Evolutionary conservation across 148 eudicot genomes (phyloP), one percentile per base, ranked within the genome.

Genomic region (Vaccinium macrocarpon): DNA sequence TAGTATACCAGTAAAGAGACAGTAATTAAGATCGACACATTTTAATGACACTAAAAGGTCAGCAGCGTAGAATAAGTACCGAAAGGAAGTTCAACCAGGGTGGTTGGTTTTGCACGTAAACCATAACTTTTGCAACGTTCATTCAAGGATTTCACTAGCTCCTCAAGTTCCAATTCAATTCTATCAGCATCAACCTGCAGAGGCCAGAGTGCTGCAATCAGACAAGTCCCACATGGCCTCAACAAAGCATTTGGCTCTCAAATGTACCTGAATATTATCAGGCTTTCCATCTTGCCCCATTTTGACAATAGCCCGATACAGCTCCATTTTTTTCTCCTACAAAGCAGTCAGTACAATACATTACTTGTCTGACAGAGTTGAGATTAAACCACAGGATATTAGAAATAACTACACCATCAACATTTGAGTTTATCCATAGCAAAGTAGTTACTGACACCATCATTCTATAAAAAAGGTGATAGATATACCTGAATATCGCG

Each of bases 91-190:
- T 97, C 99, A 74, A 95, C 91, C 78, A 97, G 86, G 56, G 93
- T 88, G 80, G 95, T 94, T 71, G 99, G 99, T 83, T 97, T 97
- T 18, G 90, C 90, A 66, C 99, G 99, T 77, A 97, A 82, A 82
- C 99, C 98, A 88, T 97, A 97, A 89, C 84, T 91, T 92, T 95
- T 97, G 98, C 98, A 97, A 29, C 96, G 98, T 62, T 93, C 97
- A 90, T 92, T 93, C 88, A 97, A 89, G 76, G 93, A 83, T 90
- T 91, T 95, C 75, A 97, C 95, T 73, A 93, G 89, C 82, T 95
- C 98, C 84, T 97, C 99, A 82, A 95, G 90, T 87, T 89, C 94
- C 29, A 90, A 88, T 83, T 90, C 96, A 83, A 97, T 91, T 53
- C 84, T 85, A 88, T 90, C 92, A 57, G 92, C 93, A 85, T 87